Percentiles rank a stretch among this genome's conserved stretches.
Evolutionary conservation across 2,329 filamentous ascomycete species (phyloP).

Genomic region (Colletotrichum sansevieriae): DNA sequence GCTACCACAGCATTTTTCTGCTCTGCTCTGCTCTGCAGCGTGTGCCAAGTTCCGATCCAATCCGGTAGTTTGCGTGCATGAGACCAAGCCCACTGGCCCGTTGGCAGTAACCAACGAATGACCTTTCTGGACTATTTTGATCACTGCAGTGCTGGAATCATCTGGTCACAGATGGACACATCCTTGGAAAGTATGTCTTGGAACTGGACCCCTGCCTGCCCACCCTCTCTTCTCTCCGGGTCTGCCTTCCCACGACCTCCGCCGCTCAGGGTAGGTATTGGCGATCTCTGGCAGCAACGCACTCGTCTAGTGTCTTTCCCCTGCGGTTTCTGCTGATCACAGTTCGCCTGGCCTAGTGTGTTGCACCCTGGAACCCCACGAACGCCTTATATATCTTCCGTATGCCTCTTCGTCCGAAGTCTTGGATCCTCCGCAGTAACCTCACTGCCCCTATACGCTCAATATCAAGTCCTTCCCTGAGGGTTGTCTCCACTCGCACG

Average conservation of each 20-base stretch:
- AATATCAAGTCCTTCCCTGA: neutral
- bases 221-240: conserved; percentile 6
- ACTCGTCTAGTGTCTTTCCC: conserved; percentile 19
- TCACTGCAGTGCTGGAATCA: neutral
- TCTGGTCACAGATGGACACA: conserved; percentile 7
- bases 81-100: conserved; percentile 10
- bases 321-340: conserved; percentile 1
- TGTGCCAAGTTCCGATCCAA: conserved; percentile 16
- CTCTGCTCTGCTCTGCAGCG: neutral
- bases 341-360: neutral
- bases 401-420: conserved; percentile 22
- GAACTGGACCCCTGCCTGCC: neutral
- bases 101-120: neutral
- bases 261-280: neutral
- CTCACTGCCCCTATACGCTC: neutral
- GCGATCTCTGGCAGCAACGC: conserved; percentile 23
- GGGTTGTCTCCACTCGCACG: neutral
- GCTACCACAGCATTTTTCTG: too few species aligned
- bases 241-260: conserved; percentile 1
- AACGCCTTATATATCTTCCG: conserved; percentile 24
- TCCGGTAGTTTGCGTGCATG: conserved; percentile 17
- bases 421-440: neutral
- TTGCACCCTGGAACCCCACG: neutral
- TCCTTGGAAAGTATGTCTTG: conserved; percentile 10
- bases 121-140: too few species aligned